A percentile compares a stretch with the other conserved stretches of the same genome.
phyloP scores from a whole-genome alignment of 2,329 filamentous ascomycete species.

The Dissoconium aciculare region DNA sequence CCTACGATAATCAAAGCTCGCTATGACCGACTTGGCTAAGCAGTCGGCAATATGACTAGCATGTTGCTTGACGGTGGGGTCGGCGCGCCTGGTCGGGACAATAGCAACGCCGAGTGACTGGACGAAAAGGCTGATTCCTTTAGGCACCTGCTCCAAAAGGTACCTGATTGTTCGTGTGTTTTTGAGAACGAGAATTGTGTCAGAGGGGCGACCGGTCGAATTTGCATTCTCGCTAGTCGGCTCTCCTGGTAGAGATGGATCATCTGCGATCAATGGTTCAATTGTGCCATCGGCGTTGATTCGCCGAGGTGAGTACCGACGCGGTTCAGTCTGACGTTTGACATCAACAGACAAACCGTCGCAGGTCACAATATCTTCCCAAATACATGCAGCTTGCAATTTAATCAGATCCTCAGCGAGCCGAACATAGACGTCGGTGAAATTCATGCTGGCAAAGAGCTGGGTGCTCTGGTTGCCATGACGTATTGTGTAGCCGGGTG shows the following conservation, averaged over 20 bases:
- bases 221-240: constrained; percentile 4
- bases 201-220: constrained; percentile 1
- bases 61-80: constrained; percentile 48
- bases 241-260: too few species aligned
- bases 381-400: constrained; percentile 64
- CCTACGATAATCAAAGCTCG: constrained; percentile 16
- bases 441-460: constrained; percentile 60
- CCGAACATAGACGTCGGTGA: constrained; percentile 68
- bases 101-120: constrained; percentile 73
- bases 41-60: constrained; percentile 48
- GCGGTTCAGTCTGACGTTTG: constrained; percentile 34
- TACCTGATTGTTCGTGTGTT: constrained; percentile 68
- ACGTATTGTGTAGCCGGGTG: constrained; percentile 16
- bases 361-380: constrained; percentile 66
- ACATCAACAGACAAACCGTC: constrained; percentile 58
- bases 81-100: constrained; percentile 51
- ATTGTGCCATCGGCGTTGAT: constrained; percentile 18
- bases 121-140: constrained; percentile 70
- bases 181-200: constrained; percentile 35
- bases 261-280: constrained; percentile 6
- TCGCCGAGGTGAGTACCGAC: constrained; percentile 15
- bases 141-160: constrained; percentile 63
- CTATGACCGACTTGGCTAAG: constrained; percentile 46
- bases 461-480: constrained; percentile 44
- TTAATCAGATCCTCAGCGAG: constrained; percentile 62